Evolutionary conservation across 208 protist species (phyloP).

Genomic region (Trypanosoma caninum): DNA sequence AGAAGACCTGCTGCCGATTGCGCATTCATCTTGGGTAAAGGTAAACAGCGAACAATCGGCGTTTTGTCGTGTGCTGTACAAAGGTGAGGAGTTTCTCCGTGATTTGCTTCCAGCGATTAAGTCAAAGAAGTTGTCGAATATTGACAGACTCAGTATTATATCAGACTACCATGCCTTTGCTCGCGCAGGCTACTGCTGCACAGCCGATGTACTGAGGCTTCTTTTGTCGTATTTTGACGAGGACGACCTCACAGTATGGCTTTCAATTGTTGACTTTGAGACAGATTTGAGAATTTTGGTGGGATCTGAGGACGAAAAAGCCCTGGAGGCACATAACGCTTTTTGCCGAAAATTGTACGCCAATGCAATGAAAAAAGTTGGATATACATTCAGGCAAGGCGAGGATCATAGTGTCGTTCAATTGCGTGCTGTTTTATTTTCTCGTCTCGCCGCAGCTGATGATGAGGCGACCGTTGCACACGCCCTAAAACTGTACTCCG

Average conservation of each 20-base stretch:
- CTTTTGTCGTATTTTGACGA: constrained; percentile 23
- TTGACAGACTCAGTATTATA: constrained; percentile 64
- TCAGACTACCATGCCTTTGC: constrained; percentile 72
- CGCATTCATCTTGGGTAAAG: constrained; percentile 52
- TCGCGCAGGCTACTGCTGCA: constrained; percentile 45
- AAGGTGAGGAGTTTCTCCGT: constrained; percentile 34
- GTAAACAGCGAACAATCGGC: constrained; percentile 59
- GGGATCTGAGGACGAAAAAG: constrained; percentile 24
- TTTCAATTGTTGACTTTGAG: constrained; percentile 43
- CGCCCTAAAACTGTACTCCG: constrained; percentile 38
- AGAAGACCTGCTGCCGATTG: constrained; percentile 18
- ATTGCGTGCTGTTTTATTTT: constrained; percentile 44
- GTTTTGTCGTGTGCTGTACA: constrained; percentile 79
- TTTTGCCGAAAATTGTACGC: constrained; percentile 59
- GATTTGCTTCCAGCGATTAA: constrained; percentile 36
- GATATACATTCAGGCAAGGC: constrained; percentile 15
- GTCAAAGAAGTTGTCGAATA: constrained; percentile 36
- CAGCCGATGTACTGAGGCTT: constrained; percentile 38
- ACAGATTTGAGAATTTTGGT: constrained; percentile 46
- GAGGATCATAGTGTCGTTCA: constrained; percentile 42
- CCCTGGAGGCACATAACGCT: constrained; percentile 33
- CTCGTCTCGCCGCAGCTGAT: constrained; percentile 32
- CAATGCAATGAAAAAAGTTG: constrained; percentile 30
- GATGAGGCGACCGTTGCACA: constrained; percentile 28
- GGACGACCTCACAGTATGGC: constrained; percentile 39